Base-by-base conservation (phyloP, 805 yeast species). In the Pichia thaimueangensis region DNA sequence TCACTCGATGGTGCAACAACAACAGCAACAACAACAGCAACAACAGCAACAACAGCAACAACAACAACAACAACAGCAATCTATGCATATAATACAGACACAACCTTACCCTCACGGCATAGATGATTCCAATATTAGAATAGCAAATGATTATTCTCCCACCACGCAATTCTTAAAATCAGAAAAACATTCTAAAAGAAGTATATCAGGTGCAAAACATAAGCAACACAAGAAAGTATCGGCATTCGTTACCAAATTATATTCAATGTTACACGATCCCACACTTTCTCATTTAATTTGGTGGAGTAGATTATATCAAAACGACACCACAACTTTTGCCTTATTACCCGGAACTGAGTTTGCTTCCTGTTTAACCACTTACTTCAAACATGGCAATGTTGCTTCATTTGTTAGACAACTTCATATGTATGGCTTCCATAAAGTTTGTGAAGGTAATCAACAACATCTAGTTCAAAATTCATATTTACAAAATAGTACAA, bases 341-440 rank as follows among this genome's bases (percentile, higher is more conserved):
- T 56, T 80, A n/a, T 68, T 70, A 34, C 86, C 86, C 0, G 78
- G 80, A 15, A 68, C 76, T 23, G 82, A 78, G 48, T 80, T 80
- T 58, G 76, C 82, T 10, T 64, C 67, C 30, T 74, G 76, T 1
- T 58, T 83, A 38, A 78, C 83, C n/a, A 70, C 71, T 36, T 88
- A 85, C 60, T 89, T 91, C 70, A 91, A 91, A 60, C 97, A 89
- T 65, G 94, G 95, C 4, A 91, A 91, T 58, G 87, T 89, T 23
- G 87, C 95, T 20, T 80, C 89, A 47, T 91, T 89, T 67, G 96
- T 91, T 25, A 76, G 97, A 37, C 38, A 35, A 23, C 19, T 35
- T n/a, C 38, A 35, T 19, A 35, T 35, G 97, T 88, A 88, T 60
- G 96, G 96, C 1, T 88, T 89, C 67, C 96, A 89, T 62, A 88